phyloP scores from a whole-genome alignment of 208 protist genomes.

The Crithidia expoeki region DNA sequence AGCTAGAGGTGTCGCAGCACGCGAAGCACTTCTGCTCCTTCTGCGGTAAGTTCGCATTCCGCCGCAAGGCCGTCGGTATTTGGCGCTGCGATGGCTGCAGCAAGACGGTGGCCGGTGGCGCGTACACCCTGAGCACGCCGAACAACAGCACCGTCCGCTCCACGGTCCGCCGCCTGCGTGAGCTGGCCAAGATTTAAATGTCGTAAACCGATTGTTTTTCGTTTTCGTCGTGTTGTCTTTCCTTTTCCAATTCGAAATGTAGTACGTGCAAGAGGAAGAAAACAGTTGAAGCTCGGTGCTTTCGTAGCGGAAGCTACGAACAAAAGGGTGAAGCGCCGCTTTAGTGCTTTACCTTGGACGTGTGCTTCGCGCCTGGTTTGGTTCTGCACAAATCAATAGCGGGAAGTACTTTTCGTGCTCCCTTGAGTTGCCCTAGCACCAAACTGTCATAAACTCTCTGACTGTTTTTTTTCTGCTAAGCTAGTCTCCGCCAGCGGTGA shows the following conservation, averaged over 20 bases:
- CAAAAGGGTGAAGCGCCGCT: no score
- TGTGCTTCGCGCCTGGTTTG: no score
- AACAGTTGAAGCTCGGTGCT: no score
- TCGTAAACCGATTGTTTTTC: slow-evolving; percentile 23
- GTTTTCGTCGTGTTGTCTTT: slow-evolving; percentile 23
- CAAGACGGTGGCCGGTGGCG: slow-evolving; percentile 98
- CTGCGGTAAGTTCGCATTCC: slow-evolving; percentile 98
- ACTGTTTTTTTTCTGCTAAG: no score
- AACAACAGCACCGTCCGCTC: slow-evolving; percentile 97
- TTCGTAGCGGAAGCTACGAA: neutral
- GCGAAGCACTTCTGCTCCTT: slow-evolving; percentile 98
- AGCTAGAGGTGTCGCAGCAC: slow-evolving; percentile 99
- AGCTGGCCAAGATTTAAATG: slow-evolving; percentile 82
- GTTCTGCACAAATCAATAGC: no score
- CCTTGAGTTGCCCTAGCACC: no score
- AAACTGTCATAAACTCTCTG: no score
- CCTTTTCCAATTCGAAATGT: neutral
- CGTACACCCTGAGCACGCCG: slow-evolving; percentile 95
- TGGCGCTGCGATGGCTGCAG: slow-evolving; percentile 98
- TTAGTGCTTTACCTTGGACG: no score
- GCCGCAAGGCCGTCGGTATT: slow-evolving; percentile 98
- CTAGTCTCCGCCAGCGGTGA: no score
- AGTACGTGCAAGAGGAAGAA: no score
- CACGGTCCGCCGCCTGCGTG: slow-evolving; percentile 98
- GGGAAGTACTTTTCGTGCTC: no score